Evolutionary conservation across 495 filamentous ascomycete genomes (phyloP).

Genomic region (Penicillium paradoxum): DNA sequence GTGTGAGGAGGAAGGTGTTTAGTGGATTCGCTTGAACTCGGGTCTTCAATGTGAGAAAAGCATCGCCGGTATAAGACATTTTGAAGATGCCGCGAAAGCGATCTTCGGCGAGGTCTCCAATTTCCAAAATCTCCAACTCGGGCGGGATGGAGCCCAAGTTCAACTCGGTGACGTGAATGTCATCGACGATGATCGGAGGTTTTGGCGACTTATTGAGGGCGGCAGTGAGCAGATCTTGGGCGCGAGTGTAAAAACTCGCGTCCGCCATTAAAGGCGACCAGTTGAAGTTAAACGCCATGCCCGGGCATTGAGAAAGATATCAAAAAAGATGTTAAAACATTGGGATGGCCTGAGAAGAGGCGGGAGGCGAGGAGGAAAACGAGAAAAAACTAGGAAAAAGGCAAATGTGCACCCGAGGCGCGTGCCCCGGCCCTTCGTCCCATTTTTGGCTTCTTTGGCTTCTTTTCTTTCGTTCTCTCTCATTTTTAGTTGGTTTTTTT

Average conservation of each 20-base stretch:
- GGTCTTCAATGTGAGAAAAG: constrained; percentile 88
- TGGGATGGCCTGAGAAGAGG: not conserved
- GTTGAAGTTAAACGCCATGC: constrained; percentile 99
- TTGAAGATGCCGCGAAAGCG: constrained; percentile 97
- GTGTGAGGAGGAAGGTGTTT: constrained; percentile 89
- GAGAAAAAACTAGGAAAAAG: constrained; percentile 1
- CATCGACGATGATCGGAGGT: constrained; percentile 97
- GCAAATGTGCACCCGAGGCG: constrained; percentile 11
- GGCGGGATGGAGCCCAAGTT: constrained; percentile 91
- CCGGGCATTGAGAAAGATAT: constrained; percentile 30
- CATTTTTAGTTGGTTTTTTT: not conserved
- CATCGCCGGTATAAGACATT: constrained; percentile 95
- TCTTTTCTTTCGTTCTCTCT: too few relatives aligned
- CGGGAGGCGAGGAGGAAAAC: constrained; percentile 7
- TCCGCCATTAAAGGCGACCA: constrained; percentile 98
- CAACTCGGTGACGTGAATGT: constrained; percentile 96
- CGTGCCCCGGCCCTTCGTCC: not conserved
- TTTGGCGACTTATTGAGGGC: constrained; percentile 98
- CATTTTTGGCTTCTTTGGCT: not conserved
- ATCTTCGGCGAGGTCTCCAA: constrained; percentile 95
- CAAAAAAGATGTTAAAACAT: not conserved
- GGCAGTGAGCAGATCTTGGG: constrained; percentile 87
- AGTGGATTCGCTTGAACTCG: constrained; percentile 96
- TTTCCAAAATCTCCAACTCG: constrained; percentile 91
- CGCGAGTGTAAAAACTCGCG: constrained; percentile 80